Evolutionary conservation across 2,329 filamentous ascomycete species (phyloP).

Genomic region (Hypomyces rosellus): DNA sequence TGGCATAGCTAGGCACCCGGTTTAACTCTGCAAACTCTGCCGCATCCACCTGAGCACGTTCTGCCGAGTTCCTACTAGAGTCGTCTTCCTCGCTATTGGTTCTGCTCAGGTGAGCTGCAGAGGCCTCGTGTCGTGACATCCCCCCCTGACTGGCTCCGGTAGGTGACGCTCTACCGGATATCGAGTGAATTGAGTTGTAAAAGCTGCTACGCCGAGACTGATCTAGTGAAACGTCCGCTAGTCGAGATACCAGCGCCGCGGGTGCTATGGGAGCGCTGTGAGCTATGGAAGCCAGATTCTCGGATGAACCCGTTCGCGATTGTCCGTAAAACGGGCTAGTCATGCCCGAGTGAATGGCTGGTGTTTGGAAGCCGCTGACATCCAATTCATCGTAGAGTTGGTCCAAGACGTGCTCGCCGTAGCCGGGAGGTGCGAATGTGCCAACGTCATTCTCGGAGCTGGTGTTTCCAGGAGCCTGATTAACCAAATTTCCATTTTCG

Average conservation of each 20-base stretch:
- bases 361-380: constrained; percentile 71
- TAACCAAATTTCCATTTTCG: constrained; percentile 74
- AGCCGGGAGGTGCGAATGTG: constrained; percentile 79
- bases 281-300: constrained; percentile 61
- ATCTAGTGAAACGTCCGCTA: constrained; percentile 63
- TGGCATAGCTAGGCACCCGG: constrained; percentile 72
- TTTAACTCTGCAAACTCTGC: constrained; percentile 58
- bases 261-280: constrained; percentile 32
- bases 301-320: constrained; percentile 69
- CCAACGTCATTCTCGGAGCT: constrained; percentile 46
- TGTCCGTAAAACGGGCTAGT: constrained; percentile 72
- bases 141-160: constrained; percentile 30
- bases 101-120: constrained; percentile 44
- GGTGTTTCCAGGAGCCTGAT: constrained; percentile 47
- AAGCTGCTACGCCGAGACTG: constrained; percentile 40
- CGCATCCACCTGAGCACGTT: constrained; percentile 52
- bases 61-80: constrained; percentile 48
- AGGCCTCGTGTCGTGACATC: constrained; percentile 34
- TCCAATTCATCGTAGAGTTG: constrained; percentile 86
- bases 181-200: constrained; percentile 37
- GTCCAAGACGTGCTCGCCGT: constrained; percentile 84
- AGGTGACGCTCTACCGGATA: constrained; percentile 39
- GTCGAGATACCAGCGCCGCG: constrained; percentile 53
- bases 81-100: constrained; percentile 47
- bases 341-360: constrained; percentile 62